Evolutionary conservation across 768 basidiomycete species (phyloP), one percentile per base, ranked within the genome.

Genomic region (Suillus weaverae): DNA sequence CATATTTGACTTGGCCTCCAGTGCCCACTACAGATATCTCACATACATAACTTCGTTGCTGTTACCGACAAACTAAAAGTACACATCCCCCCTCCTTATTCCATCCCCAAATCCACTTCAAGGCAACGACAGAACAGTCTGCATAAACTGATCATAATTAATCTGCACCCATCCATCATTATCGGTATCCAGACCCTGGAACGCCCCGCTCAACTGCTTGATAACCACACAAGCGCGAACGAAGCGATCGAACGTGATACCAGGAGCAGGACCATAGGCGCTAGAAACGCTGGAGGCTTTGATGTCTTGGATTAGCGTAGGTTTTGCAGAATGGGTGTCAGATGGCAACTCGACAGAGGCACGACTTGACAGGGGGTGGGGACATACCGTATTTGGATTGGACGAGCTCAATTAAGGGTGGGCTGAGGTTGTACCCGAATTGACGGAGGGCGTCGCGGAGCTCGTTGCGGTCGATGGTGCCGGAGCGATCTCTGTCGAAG

Each of bases 201-300:
- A 93, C 39, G 85, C 75, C 77, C 94, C 92, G 43, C 84, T 86
- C 68, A 92, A 80, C 73, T 91, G 89, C 79, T 90, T 92, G 66
- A 92, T 84, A 13, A 87, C 89, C 64, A 95, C 92, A 69, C 92
- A 94, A 30, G 90, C 91, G 62, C 92, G 86, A 32, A 94, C 89
- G 80, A 94, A 94, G 67, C 92, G 89, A 74, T 94, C 93, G 71
- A 94, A 94, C 5, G 87, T 84, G 78, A 94, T 92, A 0, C 91
- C 91, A 1, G 83, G 78, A n/a, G 68, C 66, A 3, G 80, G 74
- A 4, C 70, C 77, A 1, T 74, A 76, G 39, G 72, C 71, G 44
- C 72, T 74, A 39, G 71, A 70, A 14, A 79, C 67, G 32, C 79
- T 73, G 20, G 81, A 76, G 46, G 85, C 89, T 91, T 86, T 84